phyloP scores from a whole-genome alignment of 768 basidiomycete species.

The Suillus subluteus region DNA sequence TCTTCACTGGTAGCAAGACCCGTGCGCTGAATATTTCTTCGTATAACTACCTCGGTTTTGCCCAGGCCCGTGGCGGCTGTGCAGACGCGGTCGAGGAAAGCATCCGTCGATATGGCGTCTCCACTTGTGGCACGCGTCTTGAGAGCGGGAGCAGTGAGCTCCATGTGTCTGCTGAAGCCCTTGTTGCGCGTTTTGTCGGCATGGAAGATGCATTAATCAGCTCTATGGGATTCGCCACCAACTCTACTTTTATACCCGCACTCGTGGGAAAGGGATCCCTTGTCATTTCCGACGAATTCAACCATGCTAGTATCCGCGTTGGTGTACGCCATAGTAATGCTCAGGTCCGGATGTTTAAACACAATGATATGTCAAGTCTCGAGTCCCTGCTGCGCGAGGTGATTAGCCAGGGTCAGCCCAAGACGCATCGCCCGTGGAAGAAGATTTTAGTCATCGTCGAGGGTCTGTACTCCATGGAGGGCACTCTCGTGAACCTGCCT shows the following conservation, averaged over 20 bases:
- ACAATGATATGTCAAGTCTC: conserved; percentile 88
- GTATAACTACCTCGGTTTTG: conserved; percentile 99
- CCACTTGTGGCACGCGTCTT: conserved; percentile 74
- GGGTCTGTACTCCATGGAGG: conserved; percentile 98
- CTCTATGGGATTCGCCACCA: conserved; percentile 97
- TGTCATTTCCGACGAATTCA: conserved; percentile 95
- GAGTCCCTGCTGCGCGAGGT: conserved; percentile 84
- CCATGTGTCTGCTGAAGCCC: conserved; percentile 77
- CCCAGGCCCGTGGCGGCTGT: conserved; percentile 89
- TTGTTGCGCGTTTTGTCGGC: conserved; percentile 90
- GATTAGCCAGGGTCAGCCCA: conserved; percentile 96
- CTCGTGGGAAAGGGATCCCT: conserved; percentile 89
- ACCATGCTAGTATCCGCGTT: conserved; percentile 94
- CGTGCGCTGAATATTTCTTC: conserved; percentile 96
- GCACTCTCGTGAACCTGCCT: conserved; percentile 88
- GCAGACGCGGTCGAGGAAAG: conserved; percentile 91
- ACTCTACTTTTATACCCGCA: conserved; percentile 92
- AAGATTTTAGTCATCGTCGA: conserved; percentile 96
- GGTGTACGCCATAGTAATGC: conserved; percentile 91
- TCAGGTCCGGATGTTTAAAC: conserved; percentile 77
- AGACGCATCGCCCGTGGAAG: conserved; percentile 99
- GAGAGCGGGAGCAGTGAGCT: conserved; percentile 89
- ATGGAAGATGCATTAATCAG: conserved; percentile 88
- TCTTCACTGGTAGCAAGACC: conserved; percentile 77
- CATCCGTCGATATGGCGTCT: conserved; percentile 81